Base-by-base conservation (phyloP, 495 filamentous ascomycete genomes). In the Penicillium waksmanii region DNA sequence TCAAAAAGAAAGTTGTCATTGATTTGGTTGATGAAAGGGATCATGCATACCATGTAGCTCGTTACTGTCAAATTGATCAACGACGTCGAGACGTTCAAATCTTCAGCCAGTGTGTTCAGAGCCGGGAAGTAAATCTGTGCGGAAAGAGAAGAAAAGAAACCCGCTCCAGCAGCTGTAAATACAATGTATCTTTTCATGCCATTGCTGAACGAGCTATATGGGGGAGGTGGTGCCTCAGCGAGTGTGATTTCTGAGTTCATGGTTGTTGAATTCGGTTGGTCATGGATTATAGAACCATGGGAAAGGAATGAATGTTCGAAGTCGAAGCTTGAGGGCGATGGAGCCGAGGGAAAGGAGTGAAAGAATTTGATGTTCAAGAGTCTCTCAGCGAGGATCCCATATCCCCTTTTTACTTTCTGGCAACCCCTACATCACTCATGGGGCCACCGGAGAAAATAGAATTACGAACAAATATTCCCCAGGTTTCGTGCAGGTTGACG, bases 81-180 rank as follows among this genome's bases (percentile, higher is more conserved):
- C 2, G 73, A 76, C 36, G 79, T 72, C 0, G 86, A 84, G 0
- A 90, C 86, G 38, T 81, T 64, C 7, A 91, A 75, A 49, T 89
- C 82, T 3, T 61, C 54, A 1, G 88, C 74, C 6, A 91, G 63
- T 13, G 83, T 70, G 51, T 83, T 84, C 36, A 93, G 72, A 4
- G 87, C 88, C 1, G 89, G 89, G 55, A 90, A 90, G 68, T 92
- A 92, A 42, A 90, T 91, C 63, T 86, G 87, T 19, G 87, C 85
- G 0, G 87, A 88, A 25, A 91, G 79, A 3, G 89, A 88, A 0
- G 87, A 89, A 67, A 90, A 84, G 64, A 91, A 88, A 36, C 84
- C 82, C 11, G 84, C 84, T 50, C 58, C 58, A 36, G 58, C 58
- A 9, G 58, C 58, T 33, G 58, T 61, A 34, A 54, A 48, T 13